phyloP scores from a whole-genome alignment of 768 basidiomycete genomes.

The Boletus pseudopeckii region DNA sequence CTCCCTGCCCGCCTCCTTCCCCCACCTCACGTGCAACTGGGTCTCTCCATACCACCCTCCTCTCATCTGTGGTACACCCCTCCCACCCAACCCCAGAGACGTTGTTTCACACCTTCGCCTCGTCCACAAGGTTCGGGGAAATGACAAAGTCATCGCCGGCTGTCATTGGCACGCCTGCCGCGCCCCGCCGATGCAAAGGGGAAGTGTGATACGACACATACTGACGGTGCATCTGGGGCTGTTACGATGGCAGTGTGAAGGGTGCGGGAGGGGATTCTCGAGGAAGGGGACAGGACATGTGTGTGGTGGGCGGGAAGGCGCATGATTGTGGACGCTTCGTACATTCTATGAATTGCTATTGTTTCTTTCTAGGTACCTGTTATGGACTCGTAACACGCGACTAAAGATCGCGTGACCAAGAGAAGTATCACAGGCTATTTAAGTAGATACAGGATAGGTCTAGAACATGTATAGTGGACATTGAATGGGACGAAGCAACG shows the following conservation, averaged over 20 bases:
- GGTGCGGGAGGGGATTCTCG: slow-evolving; percentile 15
- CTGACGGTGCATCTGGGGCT: slow-evolving; percentile 17
- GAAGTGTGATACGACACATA: slow-evolving; percentile 17
- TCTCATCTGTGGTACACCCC: slow-evolving; percentile 4
- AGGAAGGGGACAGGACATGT: slow-evolving; percentile 15
- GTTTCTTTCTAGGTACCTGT: too few species aligned
- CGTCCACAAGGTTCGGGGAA: slow-evolving; percentile 16
- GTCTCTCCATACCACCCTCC: not conserved
- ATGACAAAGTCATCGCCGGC: slow-evolving; percentile 9
- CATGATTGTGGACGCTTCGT: not conserved
- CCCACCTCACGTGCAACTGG: slow-evolving; percentile 13
- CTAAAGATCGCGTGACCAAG: too few species aligned
- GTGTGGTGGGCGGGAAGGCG: not conserved
- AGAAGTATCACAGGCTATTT: too few species aligned
- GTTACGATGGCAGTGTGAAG: slow-evolving; percentile 16
- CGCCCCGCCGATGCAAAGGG: slow-evolving; percentile 21
- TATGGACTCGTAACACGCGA: too few species aligned
- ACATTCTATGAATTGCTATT: too few species aligned
- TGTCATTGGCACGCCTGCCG: slow-evolving; percentile 14
- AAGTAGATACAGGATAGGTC: too few species aligned
- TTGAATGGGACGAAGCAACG: too few species aligned
- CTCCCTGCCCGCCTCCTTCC: not conserved
- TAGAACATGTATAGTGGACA: too few species aligned
- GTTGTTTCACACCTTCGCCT: slow-evolving; percentile 11
- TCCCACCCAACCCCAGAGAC: slow-evolving; percentile 9